Evolutionary conservation across 352 stramenopile species (phyloP), one percentile per base, ranked within the genome.

Genomic region (Pythium brachiatum): DNA sequence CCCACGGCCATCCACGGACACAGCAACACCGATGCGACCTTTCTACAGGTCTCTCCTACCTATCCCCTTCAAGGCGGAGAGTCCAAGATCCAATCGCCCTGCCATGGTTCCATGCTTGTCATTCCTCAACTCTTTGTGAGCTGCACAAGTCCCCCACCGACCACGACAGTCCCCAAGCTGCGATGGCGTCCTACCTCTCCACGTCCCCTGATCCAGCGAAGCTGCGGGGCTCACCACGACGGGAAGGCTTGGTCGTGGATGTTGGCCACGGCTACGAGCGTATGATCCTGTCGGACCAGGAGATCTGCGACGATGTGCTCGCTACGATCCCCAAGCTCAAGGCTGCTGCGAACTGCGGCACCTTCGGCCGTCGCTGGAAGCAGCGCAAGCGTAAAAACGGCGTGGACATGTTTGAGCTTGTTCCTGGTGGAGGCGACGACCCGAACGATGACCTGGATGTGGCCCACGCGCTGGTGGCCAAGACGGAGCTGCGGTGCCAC

Each of bases 321-420:
- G 66, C 72, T 8, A 81, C 76, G 46, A 74, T 88, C 53, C 74
- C 75, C 34, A 86, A 84, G 65, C 65, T 88, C 41, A 70, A 80
- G 50, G 52, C 63, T 13, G 74, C 72, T 18, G 69, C 78, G 52
- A 50, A 60, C 16, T 68, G 60, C 16, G 72, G 70, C 41, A 64
- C 68, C 15, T 59, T 60, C 44, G 73, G 77, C 50, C 60, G 47
- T 7, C 43, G 58, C 12, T 83, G 74, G 76, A 79, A 72, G 27
- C 52, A 59, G 23, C 65, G 60, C 11, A 59, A 27, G 18, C 50
- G 59, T 53, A 78, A 76, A 47, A 62, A 69, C 23, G 34, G 56
- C 56, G 68, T 83, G 36, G 66, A 83, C 41, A 34, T 75, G 23
- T 79, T 74, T 21, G 76, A 88, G 52, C 64, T 84, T 52, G 44